Conservation (phyloP, 805 yeast genomes). For the Blastobotrys terrestris region DNA sequence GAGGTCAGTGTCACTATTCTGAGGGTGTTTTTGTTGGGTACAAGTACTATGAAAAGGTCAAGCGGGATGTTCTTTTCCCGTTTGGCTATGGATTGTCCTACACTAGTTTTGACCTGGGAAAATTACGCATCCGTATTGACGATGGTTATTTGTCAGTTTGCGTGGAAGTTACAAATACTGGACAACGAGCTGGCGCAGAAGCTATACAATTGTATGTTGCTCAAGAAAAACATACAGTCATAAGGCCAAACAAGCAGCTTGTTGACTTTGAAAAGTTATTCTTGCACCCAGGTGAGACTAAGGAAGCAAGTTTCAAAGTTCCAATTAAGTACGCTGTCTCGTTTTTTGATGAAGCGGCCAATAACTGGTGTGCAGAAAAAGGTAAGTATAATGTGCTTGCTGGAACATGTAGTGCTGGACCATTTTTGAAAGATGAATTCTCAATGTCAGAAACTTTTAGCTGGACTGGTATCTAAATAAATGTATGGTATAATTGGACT, state of each 20-base stretch:
- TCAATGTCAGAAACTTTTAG: background rate
- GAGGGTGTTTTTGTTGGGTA: slow-evolving; percentile 62
- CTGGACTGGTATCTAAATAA: slow-evolving; percentile 1
- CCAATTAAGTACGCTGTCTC: slow-evolving; percentile 16
- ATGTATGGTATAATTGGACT: no score
- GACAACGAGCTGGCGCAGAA: slow-evolving; percentile 45
- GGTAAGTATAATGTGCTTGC: background rate
- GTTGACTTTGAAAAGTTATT: slow-evolving; percentile 49
- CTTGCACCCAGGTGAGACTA: slow-evolving; percentile 40
- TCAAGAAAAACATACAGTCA: slow-evolving; percentile 30
- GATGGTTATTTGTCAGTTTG: background rate
- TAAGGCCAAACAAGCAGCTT: slow-evolving; percentile 53
- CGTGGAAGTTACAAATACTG: slow-evolving; percentile 41
- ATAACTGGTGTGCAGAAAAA: slow-evolving; percentile 1
- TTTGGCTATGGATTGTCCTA: slow-evolving; percentile 61
- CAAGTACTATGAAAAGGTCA: slow-evolving; percentile 49
- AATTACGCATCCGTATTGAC: slow-evolving; percentile 21
- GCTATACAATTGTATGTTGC: slow-evolving; percentile 48
- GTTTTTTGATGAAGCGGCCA: background rate
- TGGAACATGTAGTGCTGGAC: background rate
- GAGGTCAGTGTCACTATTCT: slow-evolving; percentile 43
- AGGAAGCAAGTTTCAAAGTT: slow-evolving; percentile 33
- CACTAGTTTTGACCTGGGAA: slow-evolving; percentile 36
- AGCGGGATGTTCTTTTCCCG: slow-evolving; percentile 44
- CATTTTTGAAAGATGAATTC: background rate